Evolutionary conservation across 2,329 filamentous ascomycete genomes (phyloP).

Genomic region (Epichloe baconii): DNA sequence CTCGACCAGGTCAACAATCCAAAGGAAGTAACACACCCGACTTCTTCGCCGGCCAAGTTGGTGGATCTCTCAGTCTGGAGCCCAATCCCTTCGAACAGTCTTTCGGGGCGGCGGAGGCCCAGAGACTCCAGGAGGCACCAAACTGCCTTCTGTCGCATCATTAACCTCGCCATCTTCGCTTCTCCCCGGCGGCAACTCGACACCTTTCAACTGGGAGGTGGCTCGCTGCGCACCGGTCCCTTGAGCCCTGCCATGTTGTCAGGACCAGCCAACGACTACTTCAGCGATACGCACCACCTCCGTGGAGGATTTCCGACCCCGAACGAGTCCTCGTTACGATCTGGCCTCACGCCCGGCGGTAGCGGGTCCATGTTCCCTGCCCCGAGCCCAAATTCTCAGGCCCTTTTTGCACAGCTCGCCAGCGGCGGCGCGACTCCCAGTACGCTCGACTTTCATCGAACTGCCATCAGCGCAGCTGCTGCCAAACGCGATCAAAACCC

Average conservation of each 20-base stretch:
- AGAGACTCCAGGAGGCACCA: conserved; percentile 71
- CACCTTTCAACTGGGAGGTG: conserved; percentile 66
- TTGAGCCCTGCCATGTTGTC: conserved; percentile 96
- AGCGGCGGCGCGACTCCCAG: conserved; percentile 77
- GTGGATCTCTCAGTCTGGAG: conserved; percentile 56
- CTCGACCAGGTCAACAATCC: conserved; percentile 42
- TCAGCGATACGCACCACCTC: conserved; percentile 64
- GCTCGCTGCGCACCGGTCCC: conserved; percentile 81
- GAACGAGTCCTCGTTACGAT: conserved; percentile 88
- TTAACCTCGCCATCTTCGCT: conserved; percentile 83
- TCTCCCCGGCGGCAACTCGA: conserved; percentile 58
- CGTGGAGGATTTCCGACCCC: conserved; percentile 83
- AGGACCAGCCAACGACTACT: conserved; percentile 76
- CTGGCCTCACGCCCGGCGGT: conserved; percentile 84
- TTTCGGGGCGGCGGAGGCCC: conserved; percentile 53
- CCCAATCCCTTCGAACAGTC: conserved; percentile 97
- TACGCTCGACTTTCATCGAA: conserved; percentile 89
- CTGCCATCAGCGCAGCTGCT: conserved; percentile 67
- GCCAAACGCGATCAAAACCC: conserved; percentile 41
- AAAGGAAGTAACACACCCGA: conserved; percentile 45
- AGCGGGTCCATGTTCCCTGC: conserved; percentile 96
- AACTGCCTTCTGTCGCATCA: conserved; percentile 79
- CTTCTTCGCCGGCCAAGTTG: conserved; percentile 50
- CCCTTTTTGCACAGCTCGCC: conserved; percentile 65
- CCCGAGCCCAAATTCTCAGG: conserved; percentile 75